Conservation (phyloP, 179 eudicot genomes). For the Heliamphora pulchella region DNA sequence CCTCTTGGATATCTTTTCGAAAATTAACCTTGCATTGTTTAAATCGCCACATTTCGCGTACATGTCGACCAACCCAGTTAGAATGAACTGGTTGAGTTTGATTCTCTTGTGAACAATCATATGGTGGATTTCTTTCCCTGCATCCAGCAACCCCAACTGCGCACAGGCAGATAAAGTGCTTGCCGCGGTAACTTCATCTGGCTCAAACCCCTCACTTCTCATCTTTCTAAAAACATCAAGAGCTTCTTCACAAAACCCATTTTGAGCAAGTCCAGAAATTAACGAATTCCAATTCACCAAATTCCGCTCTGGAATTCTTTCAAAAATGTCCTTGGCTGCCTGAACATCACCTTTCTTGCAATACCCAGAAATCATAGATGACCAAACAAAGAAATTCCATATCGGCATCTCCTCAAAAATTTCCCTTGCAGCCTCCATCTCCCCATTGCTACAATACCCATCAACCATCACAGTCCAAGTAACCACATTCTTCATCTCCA, state of each 20-base stretch:
- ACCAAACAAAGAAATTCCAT: conserved; percentile 39
- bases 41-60: conserved; percentile 51
- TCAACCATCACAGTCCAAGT: conserved; percentile 47
- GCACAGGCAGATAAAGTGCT: conserved; percentile 46
- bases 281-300: conserved; percentile 44
- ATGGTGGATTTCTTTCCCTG: conserved; percentile 35
- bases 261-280: conserved; percentile 39
- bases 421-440: conserved; percentile 39
- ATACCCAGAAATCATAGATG: conserved; percentile 43
- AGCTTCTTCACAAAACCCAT: conserved; percentile 39
- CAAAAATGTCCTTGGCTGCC: conserved; percentile 33
- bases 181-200: conserved; percentile 33
- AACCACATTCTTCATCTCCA: conserved; percentile 32
- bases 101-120: conserved; percentile 23
- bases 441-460: conserved; percentile 35
- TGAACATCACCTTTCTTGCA: conserved; percentile 32
- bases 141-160: conserved; percentile 29
- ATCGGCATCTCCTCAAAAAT: conserved; percentile 35
- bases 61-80: conserved; percentile 43
- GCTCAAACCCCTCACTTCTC: conserved; percentile 33
- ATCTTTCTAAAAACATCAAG: conserved; percentile 28
- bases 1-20: conserved; percentile 23
- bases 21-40: conserved; percentile 28
- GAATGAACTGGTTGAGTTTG: conserved; percentile 26
- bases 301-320: conserved; percentile 29